Conservation (phyloP, 371 early-diverging fungal species). For the Conidiobolus incongruus region DNA sequence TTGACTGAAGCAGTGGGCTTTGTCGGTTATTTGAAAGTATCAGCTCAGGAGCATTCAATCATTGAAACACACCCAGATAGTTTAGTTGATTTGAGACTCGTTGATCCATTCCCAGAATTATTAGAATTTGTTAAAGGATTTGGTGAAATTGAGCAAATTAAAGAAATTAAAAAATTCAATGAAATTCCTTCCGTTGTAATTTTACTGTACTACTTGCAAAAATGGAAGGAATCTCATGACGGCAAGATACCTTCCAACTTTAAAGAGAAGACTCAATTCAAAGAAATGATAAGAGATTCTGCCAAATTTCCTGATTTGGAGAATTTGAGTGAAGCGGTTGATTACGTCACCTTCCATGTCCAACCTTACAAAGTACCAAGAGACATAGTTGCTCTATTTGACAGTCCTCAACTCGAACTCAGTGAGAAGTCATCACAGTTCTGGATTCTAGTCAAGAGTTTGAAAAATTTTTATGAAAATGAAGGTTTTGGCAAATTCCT, state of each 20-base stretch:
- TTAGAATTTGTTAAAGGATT: slow-evolving; percentile 23
- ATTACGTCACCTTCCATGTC: slow-evolving; percentile 12
- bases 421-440: slow-evolving; percentile 58
- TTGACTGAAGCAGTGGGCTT: slow-evolving; percentile 48
- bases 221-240: slow-evolving; percentile 29
- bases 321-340: slow-evolving; percentile 70
- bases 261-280: slow-evolving; percentile 37
- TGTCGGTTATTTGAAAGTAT: slow-evolving; percentile 37
- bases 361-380: slow-evolving; percentile 17
- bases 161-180: slow-evolving; percentile 13
- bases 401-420: slow-evolving; percentile 20
- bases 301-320: slow-evolving; percentile 46
- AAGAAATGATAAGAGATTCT: slow-evolving; percentile 22
- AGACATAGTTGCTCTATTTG: slow-evolving; percentile 21
- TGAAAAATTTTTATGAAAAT: slow-evolving; percentile 49
- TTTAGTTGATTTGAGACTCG: slow-evolving; percentile 54
- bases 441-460: slow-evolving; percentile 64
- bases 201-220: slow-evolving; percentile 39
- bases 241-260: slow-evolving; percentile 27
- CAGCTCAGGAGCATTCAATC: slow-evolving; percentile 58
- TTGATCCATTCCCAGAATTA: slow-evolving; percentile 55
- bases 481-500: slow-evolving; percentile 41
- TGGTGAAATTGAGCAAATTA: slow-evolving; percentile 24
- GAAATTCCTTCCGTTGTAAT: slow-evolving; percentile 69
- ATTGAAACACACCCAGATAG: slow-evolving; percentile 76